These are phyloP conservation scores for Hemisphaericaspora subhashii DNA, from an alignment of 1,139 yeast species.

Conservation along the genomic window DNA sequence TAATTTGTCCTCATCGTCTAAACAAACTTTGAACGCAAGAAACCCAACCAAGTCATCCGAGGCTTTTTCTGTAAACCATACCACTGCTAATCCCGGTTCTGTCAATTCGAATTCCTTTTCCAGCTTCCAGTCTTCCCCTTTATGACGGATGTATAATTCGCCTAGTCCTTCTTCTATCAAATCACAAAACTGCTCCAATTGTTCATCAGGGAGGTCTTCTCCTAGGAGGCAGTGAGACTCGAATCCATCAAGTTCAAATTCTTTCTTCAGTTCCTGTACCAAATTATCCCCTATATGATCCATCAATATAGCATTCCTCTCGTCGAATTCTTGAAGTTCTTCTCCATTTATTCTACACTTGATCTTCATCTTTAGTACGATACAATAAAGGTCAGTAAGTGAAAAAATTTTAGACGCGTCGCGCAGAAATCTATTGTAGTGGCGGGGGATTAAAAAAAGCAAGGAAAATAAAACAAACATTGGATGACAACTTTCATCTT, in stretches of 20 bases:
- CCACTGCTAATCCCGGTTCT: slow-evolving; percentile 44
- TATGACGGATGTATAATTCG: slow-evolving; percentile 23
- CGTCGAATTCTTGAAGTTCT: slow-evolving; percentile 15
- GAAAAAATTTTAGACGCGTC: no score
- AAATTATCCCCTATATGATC: slow-evolving; percentile 13
- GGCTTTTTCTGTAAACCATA: slow-evolving; percentile 23
- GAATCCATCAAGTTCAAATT: background rate
- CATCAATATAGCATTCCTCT: slow-evolving; percentile 15
- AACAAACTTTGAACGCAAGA: slow-evolving; percentile 41
- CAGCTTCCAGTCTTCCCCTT: slow-evolving; percentile 46
- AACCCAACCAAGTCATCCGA: slow-evolving; percentile 35
- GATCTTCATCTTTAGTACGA: slow-evolving; percentile 6
- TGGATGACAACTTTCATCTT: background rate
- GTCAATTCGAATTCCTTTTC: slow-evolving; percentile 47
- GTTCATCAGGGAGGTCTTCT: slow-evolving; percentile 7
- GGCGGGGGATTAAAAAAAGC: background rate
- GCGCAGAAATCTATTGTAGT: no score
- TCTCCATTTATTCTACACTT: slow-evolving; percentile 11
- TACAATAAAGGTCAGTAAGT: no score
- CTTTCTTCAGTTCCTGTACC: background rate
- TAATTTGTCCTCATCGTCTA: slow-evolving; percentile 26
- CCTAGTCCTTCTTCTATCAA: slow-evolving; percentile 35
- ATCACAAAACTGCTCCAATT: slow-evolving; percentile 20
- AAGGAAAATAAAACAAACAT: background rate
- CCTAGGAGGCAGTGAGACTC: slow-evolving; percentile 3